Conservation (phyloP, 371 early-diverging fungal genomes). For the Rhizopus microsporus region DNA sequence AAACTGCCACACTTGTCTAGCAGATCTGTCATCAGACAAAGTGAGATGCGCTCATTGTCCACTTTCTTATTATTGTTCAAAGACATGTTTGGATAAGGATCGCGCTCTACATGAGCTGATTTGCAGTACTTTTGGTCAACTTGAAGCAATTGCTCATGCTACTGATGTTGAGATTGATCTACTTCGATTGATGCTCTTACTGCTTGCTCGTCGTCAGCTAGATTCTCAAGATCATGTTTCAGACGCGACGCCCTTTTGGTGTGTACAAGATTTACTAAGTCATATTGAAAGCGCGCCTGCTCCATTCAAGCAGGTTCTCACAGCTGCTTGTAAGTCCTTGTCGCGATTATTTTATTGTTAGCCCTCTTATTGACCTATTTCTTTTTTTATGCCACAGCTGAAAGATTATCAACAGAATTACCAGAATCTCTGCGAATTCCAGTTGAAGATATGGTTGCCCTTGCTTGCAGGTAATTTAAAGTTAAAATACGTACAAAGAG, state of each 20-base stretch:
- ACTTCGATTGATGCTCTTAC: slow-evolving; percentile 49
- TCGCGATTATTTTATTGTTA: not conserved
- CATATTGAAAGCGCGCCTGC: slow-evolving; percentile 58
- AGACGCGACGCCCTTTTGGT: slow-evolving; percentile 44
- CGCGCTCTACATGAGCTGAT: slow-evolving; percentile 45
- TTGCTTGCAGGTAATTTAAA: slow-evolving; percentile 56
- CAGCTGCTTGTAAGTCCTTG: slow-evolving; percentile 48
- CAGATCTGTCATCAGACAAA: slow-evolving; percentile 33
- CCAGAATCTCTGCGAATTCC: slow-evolving; percentile 47
- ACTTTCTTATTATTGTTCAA: slow-evolving; percentile 63
- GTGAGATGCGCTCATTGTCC: slow-evolving; percentile 56
- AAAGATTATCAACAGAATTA: slow-evolving; percentile 46
- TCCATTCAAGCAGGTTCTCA: slow-evolving; percentile 49
- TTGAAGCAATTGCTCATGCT: slow-evolving; percentile 48
- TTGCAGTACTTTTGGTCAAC: slow-evolving; percentile 50
- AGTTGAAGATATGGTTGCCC: slow-evolving; percentile 55
- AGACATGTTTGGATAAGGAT: slow-evolving; percentile 53
- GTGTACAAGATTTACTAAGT: slow-evolving; percentile 61
- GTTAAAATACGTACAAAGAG: not conserved
- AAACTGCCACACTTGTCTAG: slow-evolving; percentile 64
- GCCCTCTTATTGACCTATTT: not conserved
- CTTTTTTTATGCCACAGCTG: not conserved
- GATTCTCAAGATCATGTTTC: slow-evolving; percentile 20
- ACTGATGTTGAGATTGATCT: slow-evolving; percentile 60
- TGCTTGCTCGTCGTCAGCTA: slow-evolving; percentile 46